Base-by-base conservation (phyloP, 2,329 filamentous ascomycete genomes). In the Sporothrix globosa region DNA sequence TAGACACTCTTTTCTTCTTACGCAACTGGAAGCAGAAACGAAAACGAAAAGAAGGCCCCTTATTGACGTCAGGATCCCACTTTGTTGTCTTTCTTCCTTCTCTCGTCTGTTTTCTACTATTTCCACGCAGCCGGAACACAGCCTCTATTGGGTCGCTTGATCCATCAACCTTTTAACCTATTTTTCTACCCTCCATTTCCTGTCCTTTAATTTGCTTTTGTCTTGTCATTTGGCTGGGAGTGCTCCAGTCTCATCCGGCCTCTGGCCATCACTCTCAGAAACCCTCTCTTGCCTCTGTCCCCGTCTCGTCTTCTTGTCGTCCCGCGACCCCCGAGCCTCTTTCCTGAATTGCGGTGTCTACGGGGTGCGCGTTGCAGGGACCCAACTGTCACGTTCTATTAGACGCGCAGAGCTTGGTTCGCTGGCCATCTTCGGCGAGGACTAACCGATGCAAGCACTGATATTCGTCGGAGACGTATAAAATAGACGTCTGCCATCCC, bases 401-500 rank as follows among this genome's bases (percentile, higher is more conserved):
- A 44, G 58, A 46, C 39, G 58, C 39, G 17, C 58, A 46, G 21
- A 44, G 17, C 61, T 48, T 34, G 44, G 61, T 66, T 66, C 48
- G 19, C 41, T 30, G 27, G 61, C 44, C 13, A 48, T 66, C 9
- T 39, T 21, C 61, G 48, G 48, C 61, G 41, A 65, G 41, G 61
- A 21, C 44, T 50, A 34, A 50, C 24, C 44, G 19, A n/a, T 41
- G 24, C 46, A 21, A 46, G 39, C 58, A 61, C 34, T 60, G 58
- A 61, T 46, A 41, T 60, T 41, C 56, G 34, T 44, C 41, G 17
- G 34, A 63, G 56, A 63, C 6, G 46, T 44, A 63, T 44, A 61
- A 24, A 61, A 63, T 46, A 63, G 27, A 63, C 21, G 27, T 63
- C 58, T 39, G 39, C 39, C 58, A 17, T 63, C 52, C 21, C 60